phyloP scores from a whole-genome alignment of 805 yeast genomes.

The Ascoidea rubescens region DNA sequence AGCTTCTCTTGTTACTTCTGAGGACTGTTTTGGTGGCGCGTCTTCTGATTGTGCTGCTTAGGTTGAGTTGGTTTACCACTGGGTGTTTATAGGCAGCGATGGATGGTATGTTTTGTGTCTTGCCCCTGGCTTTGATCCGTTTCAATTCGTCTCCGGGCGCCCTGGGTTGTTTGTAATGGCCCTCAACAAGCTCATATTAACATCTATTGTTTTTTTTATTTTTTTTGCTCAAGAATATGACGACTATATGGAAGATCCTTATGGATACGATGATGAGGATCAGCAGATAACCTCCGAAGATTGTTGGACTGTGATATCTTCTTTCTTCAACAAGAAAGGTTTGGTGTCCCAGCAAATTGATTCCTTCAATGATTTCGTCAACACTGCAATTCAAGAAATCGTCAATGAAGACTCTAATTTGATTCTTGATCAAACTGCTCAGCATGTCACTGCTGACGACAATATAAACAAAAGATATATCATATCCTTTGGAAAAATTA shows the following conservation, averaged over 20 bases:
- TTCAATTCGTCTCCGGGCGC: no score
- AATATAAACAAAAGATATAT: constrained; percentile 86
- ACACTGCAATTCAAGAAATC: constrained; percentile 90
- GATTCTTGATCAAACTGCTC: constrained; percentile 96
- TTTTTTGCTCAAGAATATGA: constrained; percentile 8
- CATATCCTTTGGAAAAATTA: constrained; percentile 95
- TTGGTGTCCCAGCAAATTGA: constrained; percentile 96
- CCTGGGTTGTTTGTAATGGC: no score
- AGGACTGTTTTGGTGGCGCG: no score
- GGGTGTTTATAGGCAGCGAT: no score
- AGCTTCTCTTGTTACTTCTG: no score
- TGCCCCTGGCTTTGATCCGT: no score
- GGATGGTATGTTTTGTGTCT: no score
- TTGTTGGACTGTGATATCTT: constrained; percentile 96
- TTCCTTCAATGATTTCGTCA: constrained; percentile 95
- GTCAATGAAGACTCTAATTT: constrained; percentile 92
- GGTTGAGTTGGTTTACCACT: no score
- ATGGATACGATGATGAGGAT: constrained; percentile 55
- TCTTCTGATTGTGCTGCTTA: no score
- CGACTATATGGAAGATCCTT: constrained; percentile 39
- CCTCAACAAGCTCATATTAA: no score
- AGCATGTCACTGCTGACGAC: constrained; percentile 84
- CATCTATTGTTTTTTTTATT: no score
- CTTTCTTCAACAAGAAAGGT: constrained; percentile 94
- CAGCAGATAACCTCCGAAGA: constrained; percentile 89